Evolutionary conservation across 768 basidiomycete genomes (phyloP).

Genomic region (Dioszegia crocea): DNA sequence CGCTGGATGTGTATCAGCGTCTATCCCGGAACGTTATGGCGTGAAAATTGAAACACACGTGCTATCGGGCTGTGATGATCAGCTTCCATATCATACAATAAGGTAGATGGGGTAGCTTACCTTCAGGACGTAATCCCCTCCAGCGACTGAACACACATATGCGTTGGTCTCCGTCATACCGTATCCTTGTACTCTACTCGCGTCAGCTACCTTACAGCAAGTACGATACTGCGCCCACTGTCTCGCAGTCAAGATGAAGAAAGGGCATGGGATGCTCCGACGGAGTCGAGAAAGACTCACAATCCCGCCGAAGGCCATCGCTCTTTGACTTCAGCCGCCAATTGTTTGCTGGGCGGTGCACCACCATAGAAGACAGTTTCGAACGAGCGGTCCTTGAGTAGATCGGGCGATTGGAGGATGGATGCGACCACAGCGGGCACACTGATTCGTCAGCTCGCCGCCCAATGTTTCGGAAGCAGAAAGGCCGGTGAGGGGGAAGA

Average conservation of each 20-base stretch:
- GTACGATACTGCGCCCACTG: too few species aligned
- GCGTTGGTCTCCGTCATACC: constrained; percentile 46
- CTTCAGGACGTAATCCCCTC: constrained; percentile 29
- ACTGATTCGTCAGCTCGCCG: constrained; percentile 12
- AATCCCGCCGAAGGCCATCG: constrained; percentile 40
- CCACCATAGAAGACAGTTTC: constrained; percentile 45
- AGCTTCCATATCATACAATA: not conserved
- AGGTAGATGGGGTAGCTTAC: constrained; percentile 18
- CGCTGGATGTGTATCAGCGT: constrained; percentile 17
- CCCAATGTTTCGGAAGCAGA: too few species aligned
- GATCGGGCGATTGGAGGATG: constrained; percentile 24
- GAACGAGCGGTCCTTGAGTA: constrained; percentile 20
- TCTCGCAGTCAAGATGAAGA: not conserved
- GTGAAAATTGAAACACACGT: too few species aligned
- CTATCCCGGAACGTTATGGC: too few species aligned
- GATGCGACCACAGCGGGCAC: constrained; percentile 40
- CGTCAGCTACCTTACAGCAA: too few species aligned
- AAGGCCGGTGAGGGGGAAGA: too few species aligned
- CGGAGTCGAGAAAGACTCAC: too few species aligned
- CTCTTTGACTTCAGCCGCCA: constrained; percentile 33
- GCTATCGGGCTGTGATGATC: too few species aligned
- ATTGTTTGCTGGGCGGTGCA: constrained; percentile 36
- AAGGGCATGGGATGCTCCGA: too few species aligned
- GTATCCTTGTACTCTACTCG: constrained; percentile 43
- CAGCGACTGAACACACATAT: constrained; percentile 42